phyloP scores from a whole-genome alignment of 2,329 filamentous ascomycete genomes.

The Keithomyces neogunnii region DNA sequence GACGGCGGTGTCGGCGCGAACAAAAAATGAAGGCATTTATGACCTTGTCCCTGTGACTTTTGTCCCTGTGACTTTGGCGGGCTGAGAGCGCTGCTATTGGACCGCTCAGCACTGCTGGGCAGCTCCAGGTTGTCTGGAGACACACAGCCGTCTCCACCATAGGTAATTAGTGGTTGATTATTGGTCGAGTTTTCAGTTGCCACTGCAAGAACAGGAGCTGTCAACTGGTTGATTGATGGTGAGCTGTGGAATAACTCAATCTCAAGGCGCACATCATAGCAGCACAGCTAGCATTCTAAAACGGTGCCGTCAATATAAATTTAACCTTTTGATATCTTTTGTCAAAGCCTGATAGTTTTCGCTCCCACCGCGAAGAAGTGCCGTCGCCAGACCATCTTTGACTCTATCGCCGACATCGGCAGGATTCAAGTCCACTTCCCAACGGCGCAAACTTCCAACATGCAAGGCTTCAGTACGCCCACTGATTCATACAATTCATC shows the following conservation, averaged over 20 bases:
- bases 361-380: neutral
- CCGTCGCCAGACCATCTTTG: neutral
- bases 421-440: neutral
- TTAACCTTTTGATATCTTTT: too few species aligned
- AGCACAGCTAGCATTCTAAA: too few species aligned
- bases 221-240: too few species aligned
- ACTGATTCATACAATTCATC: neutral
- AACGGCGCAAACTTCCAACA: neutral
- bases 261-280: too few species aligned
- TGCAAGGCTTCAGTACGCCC: neutral
- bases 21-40: neutral
- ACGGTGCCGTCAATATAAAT: too few species aligned
- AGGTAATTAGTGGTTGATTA: conserved; percentile 9
- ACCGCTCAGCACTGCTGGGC: neutral
- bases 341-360: neutral
- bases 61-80: conserved; percentile 21
- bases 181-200: conserved; percentile 5
- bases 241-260: too few species aligned
- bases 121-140: neutral
- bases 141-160: neutral
- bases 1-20: conserved; percentile 20
- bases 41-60: conserved; percentile 15
- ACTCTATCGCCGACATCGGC: neutral
- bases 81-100: neutral
- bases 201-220: too few species aligned